Base-by-base conservation (phyloP, 139 green algal genomes). In the Chlamydomonas schloesseri region DNA sequence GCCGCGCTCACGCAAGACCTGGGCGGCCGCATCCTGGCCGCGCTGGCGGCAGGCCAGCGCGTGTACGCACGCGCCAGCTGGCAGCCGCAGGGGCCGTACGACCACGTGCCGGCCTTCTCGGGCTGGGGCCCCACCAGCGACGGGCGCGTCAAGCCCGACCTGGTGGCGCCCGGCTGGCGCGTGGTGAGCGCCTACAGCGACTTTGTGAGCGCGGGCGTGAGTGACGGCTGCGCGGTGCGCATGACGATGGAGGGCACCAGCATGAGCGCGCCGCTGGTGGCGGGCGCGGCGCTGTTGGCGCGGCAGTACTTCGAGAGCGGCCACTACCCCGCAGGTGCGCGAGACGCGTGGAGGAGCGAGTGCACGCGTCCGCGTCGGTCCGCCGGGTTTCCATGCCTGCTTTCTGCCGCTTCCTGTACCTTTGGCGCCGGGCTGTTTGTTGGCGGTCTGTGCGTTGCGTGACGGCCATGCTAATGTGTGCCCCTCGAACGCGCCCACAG, bases 281-380 rank as follows among this genome's bases (percentile, higher is more conserved):
- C 90, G 20, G 93, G 90, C 1, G 74, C 91, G 3, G 89, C 90
- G 0, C 87, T 87, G 13, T 83, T 96, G 69, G 79, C 94, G 23
- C 91, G 95, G 47, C 94, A 98, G 91, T 98, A 98, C 90, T 98
- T 97, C 70, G 76, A 69, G 14, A 75, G 93, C 5, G 89, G 87
- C 33, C 96, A 92, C 68, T 93, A 91, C 34, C 94, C 95, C 20
- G 71, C 26, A 18, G 91, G 90, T 34, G n/a, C 71, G 23, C 36
- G 36, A 33, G 20, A n/a, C 55, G 20, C 10, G 21, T 62, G 42
- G 42, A 24, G 55, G 55, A 13, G 13, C 53, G 13, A 58, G 15
- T 15, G 13, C 53, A 58, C 13, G 53, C 53, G 13, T 58, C 53
- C 15, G 53, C 53, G 13, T 58, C 13, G 53, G 13, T 58, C 15